Base-by-base conservation (phyloP, 2,329 filamentous ascomycete species). In the Exophiala dermatitidis region DNA sequence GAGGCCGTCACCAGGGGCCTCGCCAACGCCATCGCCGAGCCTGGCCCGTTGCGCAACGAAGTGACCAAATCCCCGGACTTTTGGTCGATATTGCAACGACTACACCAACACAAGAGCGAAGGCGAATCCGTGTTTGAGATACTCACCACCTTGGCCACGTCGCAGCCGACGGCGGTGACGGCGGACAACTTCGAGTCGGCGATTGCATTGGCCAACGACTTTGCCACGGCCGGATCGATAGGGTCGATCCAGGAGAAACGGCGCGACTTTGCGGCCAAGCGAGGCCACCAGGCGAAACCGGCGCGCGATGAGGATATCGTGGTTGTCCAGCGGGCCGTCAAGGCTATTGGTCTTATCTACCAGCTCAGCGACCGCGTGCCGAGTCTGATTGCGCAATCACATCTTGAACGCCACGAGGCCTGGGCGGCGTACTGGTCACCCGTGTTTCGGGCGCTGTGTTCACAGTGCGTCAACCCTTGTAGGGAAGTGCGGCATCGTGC, bases 401-500 rank as follows among this genome's bases (percentile, higher is more conserved):
- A 96, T 64, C 81, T 97, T 1, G 93, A 96, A 66, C 85, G 81
- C 55, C 88, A 78, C 54, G 87, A 95, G 77, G 93, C 93, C 9
- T 98, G 93, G 93, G 90, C 89, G 47, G 89, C 93, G 5, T 98
- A 98, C 69, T 98, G 93, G 93, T 84, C 90, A 9, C 93, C 91
- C 1, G 90, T 98, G 29, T 93, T 98, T 70, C 83, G 89, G 62
- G 87, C 89, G 4, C 74, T 98, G 12, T 93, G 87, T 2, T 83
- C 82, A 3, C 93, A 98, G 71, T 96, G 90, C 70, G 88, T 88
- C 50, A 98, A 97, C 67, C 90, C 90, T 0, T 96, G 90, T 66
- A 86, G 91, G 50, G 90, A 96, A 63, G 88, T 98, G 54, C 84
- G 93, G 2, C 87, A 95, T 64, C 81, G 94, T 65, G 89, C 93